These are phyloP conservation scores for Collybiopsis confluens DNA, from an alignment of 768 basidiomycete species.

Conservation along the genomic window DNA sequence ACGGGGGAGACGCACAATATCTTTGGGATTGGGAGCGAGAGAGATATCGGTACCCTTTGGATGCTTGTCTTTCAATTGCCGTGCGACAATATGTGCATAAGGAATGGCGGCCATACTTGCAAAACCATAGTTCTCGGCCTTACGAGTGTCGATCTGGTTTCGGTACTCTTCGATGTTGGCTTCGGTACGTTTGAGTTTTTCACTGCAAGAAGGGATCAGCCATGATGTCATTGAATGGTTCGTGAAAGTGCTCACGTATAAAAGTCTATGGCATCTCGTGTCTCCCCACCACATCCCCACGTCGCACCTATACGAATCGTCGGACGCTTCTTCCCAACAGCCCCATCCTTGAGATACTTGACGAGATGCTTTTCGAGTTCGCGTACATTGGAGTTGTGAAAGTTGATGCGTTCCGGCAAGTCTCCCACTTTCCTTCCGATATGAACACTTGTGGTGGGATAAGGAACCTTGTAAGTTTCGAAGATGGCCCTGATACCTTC, in stretches of 20 bases:
- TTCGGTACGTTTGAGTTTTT: constrained; percentile 64
- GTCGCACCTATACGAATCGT: constrained; percentile 75
- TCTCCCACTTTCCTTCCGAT: constrained; percentile 84
- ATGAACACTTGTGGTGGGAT: constrained; percentile 89
- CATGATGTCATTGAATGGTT: not conserved
- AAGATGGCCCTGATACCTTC: constrained; percentile 78
- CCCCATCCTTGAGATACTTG: constrained; percentile 81
- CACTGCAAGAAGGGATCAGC: constrained; percentile 22
- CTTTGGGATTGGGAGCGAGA: constrained; percentile 85
- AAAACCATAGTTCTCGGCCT: constrained; percentile 88
- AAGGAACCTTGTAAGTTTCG: constrained; percentile 70
- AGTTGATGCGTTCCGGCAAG: constrained; percentile 87
- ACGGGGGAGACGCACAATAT: constrained; percentile 53
- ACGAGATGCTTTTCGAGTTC: constrained; percentile 89
- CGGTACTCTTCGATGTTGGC: constrained; percentile 71
- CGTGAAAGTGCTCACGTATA: constrained; percentile 60
- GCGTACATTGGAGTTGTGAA: constrained; percentile 90
- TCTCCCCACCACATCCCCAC: constrained; percentile 78
- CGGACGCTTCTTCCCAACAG: constrained; percentile 76
- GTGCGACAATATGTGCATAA: constrained; percentile 84
- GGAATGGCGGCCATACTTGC: constrained; percentile 87
- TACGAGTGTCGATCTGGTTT: constrained; percentile 63
- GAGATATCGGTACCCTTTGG: constrained; percentile 68
- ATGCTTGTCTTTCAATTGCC: constrained; percentile 60
- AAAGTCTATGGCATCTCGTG: constrained; percentile 89